Base-by-base conservation (phyloP, 1,284 basidiomycete genomes). In the Melampsora americana region DNA sequence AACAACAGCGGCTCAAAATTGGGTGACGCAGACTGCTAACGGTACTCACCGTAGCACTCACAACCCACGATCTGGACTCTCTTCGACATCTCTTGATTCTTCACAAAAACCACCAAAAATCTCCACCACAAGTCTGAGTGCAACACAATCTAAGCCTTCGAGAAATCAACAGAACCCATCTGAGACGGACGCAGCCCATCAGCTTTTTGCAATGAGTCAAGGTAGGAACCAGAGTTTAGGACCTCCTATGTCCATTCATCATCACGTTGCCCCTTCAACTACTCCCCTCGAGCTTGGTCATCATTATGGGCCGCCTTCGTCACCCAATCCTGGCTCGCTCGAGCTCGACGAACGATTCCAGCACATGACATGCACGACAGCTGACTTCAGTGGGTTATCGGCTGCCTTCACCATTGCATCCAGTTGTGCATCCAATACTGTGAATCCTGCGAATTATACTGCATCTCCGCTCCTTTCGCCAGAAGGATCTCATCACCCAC, bases 1-100 rank as follows among this genome's bases (percentile, higher is more conserved):
- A 61, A 20, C 35, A n/a, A 53, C 50, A n/a, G 72, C 72, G 26
- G 72, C 66, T n/a, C 64, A 62, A 50, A 75, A 28, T 44, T 75
- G 72, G 72, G 16, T 26, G 28, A 56, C 46, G 7, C 71, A 59
- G 42, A 35, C 20, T 26, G 35, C 44, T 7, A 50, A 62, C 6
- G 28, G n/a, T 35, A 56, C 62, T n/a, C 32, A 9, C 32, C 28
- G 71, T 62, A 56, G 39, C 23, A 32, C 56, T 62, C 59, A 56
- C 35, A 59, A 28, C 46, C 62, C 69, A 23, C 12, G 53, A 23
- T 61, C 69, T 26, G 26, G 35, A 2, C 60, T 20, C 32, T 65
- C 69, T 18, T 18, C 60, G 6, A 12, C 23, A 30, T 30, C 61
- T 56, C 53, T 56, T 5, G 26, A 56, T 56, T 56, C 53, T 18